Percentiles rank a stretch among this genome's conserved stretches.
Evolutionary conservation across 805 yeast species (phyloP).

Genomic region (Kazachstania taianensis): DNA sequence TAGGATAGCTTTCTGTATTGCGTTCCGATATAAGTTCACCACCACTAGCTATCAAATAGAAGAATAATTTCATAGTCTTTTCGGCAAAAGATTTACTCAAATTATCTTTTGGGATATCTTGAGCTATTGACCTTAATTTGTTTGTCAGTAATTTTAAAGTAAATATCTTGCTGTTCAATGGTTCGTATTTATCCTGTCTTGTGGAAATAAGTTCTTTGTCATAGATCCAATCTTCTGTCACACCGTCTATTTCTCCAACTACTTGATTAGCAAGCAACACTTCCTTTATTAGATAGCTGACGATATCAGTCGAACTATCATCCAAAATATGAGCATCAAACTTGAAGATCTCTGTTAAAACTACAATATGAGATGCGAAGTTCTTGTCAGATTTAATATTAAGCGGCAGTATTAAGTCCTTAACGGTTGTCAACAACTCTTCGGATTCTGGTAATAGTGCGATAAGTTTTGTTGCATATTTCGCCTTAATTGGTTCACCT

Average conservation of each 20-base stretch:
- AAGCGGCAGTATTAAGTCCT: slow-evolving; percentile 42
- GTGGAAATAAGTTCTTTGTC: slow-evolving; percentile 35
- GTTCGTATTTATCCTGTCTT: slow-evolving; percentile 23
- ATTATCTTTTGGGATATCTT: slow-evolving; percentile 28
- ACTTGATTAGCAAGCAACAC: slow-evolving; percentile 45
- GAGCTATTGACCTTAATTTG: slow-evolving; percentile 36
- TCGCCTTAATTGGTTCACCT: slow-evolving; percentile 55
- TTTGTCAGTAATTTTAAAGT: slow-evolving; percentile 51
- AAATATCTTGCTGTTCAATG: slow-evolving; percentile 39
- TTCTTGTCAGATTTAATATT: slow-evolving; percentile 26
- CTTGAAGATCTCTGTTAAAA: slow-evolving; percentile 49
- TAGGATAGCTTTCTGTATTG: slow-evolving; percentile 38
- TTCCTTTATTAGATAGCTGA: slow-evolving; percentile 49
- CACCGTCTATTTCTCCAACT: slow-evolving; percentile 27
- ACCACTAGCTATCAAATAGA: slow-evolving; percentile 58
- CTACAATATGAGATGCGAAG: slow-evolving; percentile 47
- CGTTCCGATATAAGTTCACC: slow-evolving; percentile 57
- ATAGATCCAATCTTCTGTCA: slow-evolving; percentile 34
- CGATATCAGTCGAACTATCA: slow-evolving; percentile 46
- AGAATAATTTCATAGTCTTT: slow-evolving; percentile 57
- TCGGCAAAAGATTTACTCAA: slow-evolving; percentile 39
- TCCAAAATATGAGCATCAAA: slow-evolving; percentile 41
- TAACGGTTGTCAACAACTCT: slow-evolving; percentile 31
- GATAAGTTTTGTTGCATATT: slow-evolving; percentile 50
- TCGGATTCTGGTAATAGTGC: slow-evolving; percentile 39